Evolutionary conservation across 2,329 filamentous ascomycete species (phyloP).

Genomic region (Xylariomycetidae sp.): DNA sequence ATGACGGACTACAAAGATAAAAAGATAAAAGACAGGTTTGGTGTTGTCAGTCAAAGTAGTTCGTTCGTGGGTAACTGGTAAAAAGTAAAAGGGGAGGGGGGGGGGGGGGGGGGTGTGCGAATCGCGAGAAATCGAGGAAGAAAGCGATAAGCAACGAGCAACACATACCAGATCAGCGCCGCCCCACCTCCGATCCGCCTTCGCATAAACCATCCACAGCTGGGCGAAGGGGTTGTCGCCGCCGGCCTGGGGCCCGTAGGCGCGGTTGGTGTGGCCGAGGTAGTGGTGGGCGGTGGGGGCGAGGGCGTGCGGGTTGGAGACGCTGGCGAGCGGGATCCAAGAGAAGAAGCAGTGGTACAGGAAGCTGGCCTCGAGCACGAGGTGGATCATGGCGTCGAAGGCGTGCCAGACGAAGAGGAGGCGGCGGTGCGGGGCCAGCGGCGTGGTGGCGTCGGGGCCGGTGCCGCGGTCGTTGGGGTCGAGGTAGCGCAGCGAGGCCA

Average conservation of each 20-base stretch:
- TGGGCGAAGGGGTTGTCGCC: conserved; percentile 51
- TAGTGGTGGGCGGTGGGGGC: conserved; percentile 50
- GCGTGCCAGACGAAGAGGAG: conserved; percentile 91
- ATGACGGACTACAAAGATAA: conserved; percentile 53
- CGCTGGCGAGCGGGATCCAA: conserved; percentile 33
- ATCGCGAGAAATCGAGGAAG: no score
- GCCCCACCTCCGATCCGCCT: conserved; percentile 60
- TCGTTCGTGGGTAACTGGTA: not conserved
- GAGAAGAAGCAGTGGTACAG: conserved; percentile 91
- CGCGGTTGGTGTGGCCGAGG: conserved; percentile 41
- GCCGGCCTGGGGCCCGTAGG: conserved; percentile 55
- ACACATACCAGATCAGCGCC: conserved; percentile 52
- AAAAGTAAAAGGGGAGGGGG: conserved; percentile 1
- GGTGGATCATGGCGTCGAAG: conserved; percentile 88
- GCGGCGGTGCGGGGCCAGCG: no score
- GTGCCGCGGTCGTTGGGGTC: conserved; percentile 40
- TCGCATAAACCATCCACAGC: conserved; percentile 66
- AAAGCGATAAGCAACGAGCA: no score
- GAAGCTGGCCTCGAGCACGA: conserved; percentile 85
- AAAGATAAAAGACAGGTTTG: conserved; percentile 3
- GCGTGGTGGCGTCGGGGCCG: conserved; percentile 39
- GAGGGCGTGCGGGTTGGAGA: conserved; percentile 30
- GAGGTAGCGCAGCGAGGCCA: conserved; percentile 41
- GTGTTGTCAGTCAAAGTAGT: not conserved
- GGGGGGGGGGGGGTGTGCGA: conserved; percentile 1